Conservation (phyloP, 148 eudicot species). For the Rhododendron williamsianum region DNA sequence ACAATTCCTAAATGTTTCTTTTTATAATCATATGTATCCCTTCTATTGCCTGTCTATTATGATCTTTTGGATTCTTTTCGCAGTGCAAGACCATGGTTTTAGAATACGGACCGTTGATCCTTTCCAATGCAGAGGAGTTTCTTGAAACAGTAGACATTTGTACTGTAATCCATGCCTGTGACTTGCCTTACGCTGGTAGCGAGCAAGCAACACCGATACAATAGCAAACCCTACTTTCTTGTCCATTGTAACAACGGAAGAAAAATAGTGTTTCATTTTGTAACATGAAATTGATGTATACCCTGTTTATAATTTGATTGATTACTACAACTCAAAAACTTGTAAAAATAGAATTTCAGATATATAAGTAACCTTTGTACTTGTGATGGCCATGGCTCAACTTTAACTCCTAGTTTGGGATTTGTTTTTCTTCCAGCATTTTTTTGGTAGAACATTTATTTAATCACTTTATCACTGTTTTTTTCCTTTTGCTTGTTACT, state of each 20-base stretch:
- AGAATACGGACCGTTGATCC: constrained; percentile 66
- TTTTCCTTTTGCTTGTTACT: neutral
- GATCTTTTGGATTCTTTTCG: neutral
- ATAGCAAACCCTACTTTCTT: constrained; percentile 15
- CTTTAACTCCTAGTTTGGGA: neutral
- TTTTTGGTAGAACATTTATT: neutral
- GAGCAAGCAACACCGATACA: constrained; percentile 8
- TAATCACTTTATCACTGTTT: too few relatives aligned
- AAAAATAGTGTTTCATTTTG: neutral
- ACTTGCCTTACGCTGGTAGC: constrained; percentile 7
- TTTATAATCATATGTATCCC: too few relatives aligned
- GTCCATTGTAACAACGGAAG: constrained; percentile 14
- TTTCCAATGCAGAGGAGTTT: constrained; percentile 49
- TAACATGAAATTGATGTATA: neutral
- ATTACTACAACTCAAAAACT: neutral
- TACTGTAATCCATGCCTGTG: constrained; percentile 63
- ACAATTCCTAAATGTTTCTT: neutral
- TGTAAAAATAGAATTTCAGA: neutral
- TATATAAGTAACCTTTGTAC: neutral
- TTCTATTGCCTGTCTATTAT: too few relatives aligned
- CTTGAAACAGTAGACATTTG: constrained; percentile 67
- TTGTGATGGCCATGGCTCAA: neutral
- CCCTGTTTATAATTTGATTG: neutral
- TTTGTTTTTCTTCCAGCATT: neutral
- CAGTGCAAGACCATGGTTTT: constrained; percentile 85